These are phyloP conservation scores for Backusella morwellensis DNA, from an alignment of 192 early-diverging fungal species.

Conservation along the genomic window DNA sequence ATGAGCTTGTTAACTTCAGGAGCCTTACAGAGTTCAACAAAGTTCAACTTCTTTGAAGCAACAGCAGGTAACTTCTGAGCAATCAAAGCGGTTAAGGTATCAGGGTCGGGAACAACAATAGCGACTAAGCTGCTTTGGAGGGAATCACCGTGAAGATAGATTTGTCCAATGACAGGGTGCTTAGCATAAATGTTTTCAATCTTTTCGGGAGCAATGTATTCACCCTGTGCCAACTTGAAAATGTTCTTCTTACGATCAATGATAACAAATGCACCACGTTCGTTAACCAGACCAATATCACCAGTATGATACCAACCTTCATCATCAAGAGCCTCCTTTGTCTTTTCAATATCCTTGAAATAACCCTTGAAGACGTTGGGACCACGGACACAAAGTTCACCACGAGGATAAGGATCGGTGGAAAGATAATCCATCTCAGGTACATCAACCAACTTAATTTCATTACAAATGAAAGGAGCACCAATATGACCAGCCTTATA, in stretches of 20 bases:
- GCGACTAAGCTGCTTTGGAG: slow-evolving; percentile 70
- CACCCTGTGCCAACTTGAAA: slow-evolving; percentile 59
- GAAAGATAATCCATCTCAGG: slow-evolving; percentile 86
- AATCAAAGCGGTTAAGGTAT: slow-evolving; percentile 42
- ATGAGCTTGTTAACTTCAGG: slow-evolving; percentile 47
- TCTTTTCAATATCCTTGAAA: slow-evolving; percentile 74
- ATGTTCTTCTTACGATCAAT: slow-evolving; percentile 87
- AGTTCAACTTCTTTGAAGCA: slow-evolving; percentile 37
- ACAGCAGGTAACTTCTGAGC: slow-evolving; percentile 42
- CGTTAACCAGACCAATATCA: slow-evolving; percentile 77
- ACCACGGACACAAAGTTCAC: slow-evolving; percentile 88
- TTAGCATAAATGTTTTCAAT: slow-evolving; percentile 69
- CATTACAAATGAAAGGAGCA: slow-evolving; percentile 57
- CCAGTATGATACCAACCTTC: slow-evolving; percentile 90
- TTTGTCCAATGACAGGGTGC: slow-evolving; percentile 64
- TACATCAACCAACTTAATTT: slow-evolving; percentile 88
- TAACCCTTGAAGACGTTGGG: slow-evolving; percentile 74
- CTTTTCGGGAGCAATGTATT: slow-evolving; percentile 83
- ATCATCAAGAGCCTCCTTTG: slow-evolving; percentile 67
- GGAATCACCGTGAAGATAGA: slow-evolving; percentile 80
- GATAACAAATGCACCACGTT: slow-evolving; percentile 66
- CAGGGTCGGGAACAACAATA: slow-evolving; percentile 72
- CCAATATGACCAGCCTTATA: slow-evolving; percentile 78
- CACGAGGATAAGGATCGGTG: slow-evolving; percentile 80
- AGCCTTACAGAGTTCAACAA: slow-evolving; percentile 57